Evolutionary conservation across 805 yeast species (phyloP), one percentile per base, ranked within the genome.

Genomic region (Cyberlindnera japonica): DNA sequence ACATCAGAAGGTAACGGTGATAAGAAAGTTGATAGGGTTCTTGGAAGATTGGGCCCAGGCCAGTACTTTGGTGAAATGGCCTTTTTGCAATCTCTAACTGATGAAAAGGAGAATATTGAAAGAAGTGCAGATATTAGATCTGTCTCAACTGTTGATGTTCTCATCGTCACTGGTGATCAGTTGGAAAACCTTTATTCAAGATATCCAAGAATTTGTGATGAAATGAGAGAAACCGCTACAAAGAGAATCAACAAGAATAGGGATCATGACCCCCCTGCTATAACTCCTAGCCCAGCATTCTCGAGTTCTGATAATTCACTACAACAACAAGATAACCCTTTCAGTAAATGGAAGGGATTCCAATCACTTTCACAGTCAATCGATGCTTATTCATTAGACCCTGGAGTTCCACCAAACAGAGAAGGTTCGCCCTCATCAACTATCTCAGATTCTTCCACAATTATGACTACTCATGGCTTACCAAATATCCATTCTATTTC

Each of bases 51-150:
- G 19, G 71, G 76, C 2, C 61, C 76, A 13, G 86, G 84, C 16
- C 72, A 79, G 24, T 82, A 80, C 59, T 82, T 83, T 62, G 93
- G 93, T 17, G 91, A 83, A 58, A 79, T 83, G 81, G 75, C 86
- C 0, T 83, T 83, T 50, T 59, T 83, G 30, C 64, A 76, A 4
- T 68, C 69, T 11, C 51, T 79, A 16, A 59, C 65, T 18, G 56
- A 62, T 33, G 53, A 54, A 13, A 37, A 48, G 9, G 44, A 40
- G 26, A 39, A 42, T 13, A 44, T 40, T 38, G 51, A 62, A 7
- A 61, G 90, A 48, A 72, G 80, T 31, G 90, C 89, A 0, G 75
- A 76, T 43, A 78, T 83, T 24, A 66, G 89, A 44, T 69, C 88
- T 0, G 73, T 80, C 11, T 65, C 79, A 5, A 68, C 72, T 15